Base-by-base conservation (phyloP, 2,329 filamentous ascomycete species). In the Colletotrichum sp. region DNA sequence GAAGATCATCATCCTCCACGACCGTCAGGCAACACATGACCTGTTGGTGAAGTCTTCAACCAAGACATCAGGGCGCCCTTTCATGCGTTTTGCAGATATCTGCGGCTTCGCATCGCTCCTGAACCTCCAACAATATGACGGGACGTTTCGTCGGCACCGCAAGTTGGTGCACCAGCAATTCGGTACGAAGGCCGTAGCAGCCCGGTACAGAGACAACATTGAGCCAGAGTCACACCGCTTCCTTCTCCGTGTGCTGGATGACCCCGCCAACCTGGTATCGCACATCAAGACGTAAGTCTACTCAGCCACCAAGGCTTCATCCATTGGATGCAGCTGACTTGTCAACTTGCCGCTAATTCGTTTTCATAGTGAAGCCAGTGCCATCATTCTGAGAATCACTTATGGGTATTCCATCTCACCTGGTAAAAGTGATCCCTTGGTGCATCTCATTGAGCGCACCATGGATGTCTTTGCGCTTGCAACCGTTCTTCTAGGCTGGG, bases 1-100 rank as follows among this genome's bases (percentile, higher is more conserved):
- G 62, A 85, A 84, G 0, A 80, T 88, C 8, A 78, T 88, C n/a
- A 79, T 88, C 34, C 44, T 49, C 0, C 44, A 49, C 44, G 44
- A 49, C 44, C 44, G 44, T 21, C 44, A 49, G 44, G 44, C 44
- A 1, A 49, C 44, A 21, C 44, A 49, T 13, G 44, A 49, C 44
- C 44, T 49, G 44, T 49, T 49, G 44, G 44, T 49, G 44, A 49
- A 49, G 10, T 49, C 44, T 2, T 49, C 44, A 13, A 49, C 44
- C 44, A 49, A 49, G 0, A 49, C 44, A 13, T 49, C 44, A 21
- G 44, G 44, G 2, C 44, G 44, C 44, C 44, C 44, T 21, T 49
- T 49, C 44, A 49, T 49, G 44, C 44, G 44, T 0, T 49, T 49
- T 21, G 44, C 44, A 0, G 44, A 49, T 49, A 49, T 49, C 6